Conservation (phyloP, 2,329 filamentous ascomycete genomes). For the Talaromyces islandicus region DNA sequence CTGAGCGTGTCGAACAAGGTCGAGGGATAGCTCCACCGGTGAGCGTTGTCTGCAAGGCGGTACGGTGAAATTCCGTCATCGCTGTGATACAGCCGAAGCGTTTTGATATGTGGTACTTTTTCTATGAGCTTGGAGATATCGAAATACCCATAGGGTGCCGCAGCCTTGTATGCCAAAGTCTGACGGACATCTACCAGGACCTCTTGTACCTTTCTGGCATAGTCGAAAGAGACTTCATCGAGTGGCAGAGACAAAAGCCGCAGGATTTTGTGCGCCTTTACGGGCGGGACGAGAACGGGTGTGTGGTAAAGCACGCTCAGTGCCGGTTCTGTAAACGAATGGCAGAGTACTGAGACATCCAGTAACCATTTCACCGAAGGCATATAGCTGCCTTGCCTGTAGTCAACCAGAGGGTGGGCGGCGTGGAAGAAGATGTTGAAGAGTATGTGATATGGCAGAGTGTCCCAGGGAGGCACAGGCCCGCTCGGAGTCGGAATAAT, state of each 20-base stretch:
- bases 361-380: conserved; percentile 54
- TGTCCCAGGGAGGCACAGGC: conserved; percentile 52
- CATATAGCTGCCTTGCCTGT: conserved; percentile 17
- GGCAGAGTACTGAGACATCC: conserved; percentile 57
- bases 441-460: conserved; percentile 63
- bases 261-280: conserved; percentile 44
- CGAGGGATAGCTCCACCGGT: conserved; percentile 64
- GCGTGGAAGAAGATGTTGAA: conserved; percentile 65
- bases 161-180: conserved; percentile 49
- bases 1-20: conserved; percentile 61
- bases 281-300: conserved; percentile 56
- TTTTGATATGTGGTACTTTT: conserved; percentile 59
- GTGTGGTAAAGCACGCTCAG: conserved; percentile 65
- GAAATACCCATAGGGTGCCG: conserved; percentile 48
- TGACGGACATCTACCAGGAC: conserved; percentile 63
- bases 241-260: conserved; percentile 52
- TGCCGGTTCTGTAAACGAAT: conserved; percentile 64
- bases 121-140: conserved; percentile 55
- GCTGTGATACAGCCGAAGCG: conserved; percentile 64
- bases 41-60: conserved; percentile 13
- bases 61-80: conserved; percentile 17
- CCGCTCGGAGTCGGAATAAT: conserved; percentile 16
- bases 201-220: conserved; percentile 63
- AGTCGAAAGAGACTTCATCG: conserved; percentile 52
- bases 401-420: conserved; percentile 50